Evolutionary conservation across 441 rosid genomes (phyloP), one percentile per base, ranked within the genome.

Genomic region (Capsella rubella): DNA sequence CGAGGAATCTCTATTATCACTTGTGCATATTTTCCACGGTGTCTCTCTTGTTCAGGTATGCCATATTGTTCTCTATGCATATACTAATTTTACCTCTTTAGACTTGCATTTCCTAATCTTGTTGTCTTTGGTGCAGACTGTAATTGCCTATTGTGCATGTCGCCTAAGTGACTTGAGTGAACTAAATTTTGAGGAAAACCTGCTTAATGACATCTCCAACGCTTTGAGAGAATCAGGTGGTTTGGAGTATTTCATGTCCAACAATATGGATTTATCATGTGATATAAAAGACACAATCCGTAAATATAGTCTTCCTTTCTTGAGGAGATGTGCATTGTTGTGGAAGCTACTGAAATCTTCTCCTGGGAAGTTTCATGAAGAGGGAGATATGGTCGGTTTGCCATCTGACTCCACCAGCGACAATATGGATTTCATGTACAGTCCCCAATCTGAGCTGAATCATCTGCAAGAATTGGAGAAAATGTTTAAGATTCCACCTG

Each of bases 251-350:
- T 92, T 90, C 66, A 76, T 80, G 72, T 88, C 90, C 21, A 82
- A 80, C 72, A 67, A 80, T 68, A 67, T 87, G 62, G 89, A 86
- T 69, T 67, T 78, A 29, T 81, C 87, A 72, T 79, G 80, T 77
- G 86, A 84, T 77, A 73, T 84, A 45, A 84, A 78, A 57, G 85
- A 81, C 52, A 81, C 75, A 68, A 79, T 96, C 80, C 91, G 87
- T 39, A 87, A 80, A 78, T 79, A 81, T 81, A 87, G 84, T 82
- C 89, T 92, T 67, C 95, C 99, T 55, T 96, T 84, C 76, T 68
- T 96, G 87, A 85, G 99, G 84, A 87, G 99, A 80, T 96, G 99
- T 84, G 95, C 95, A 9, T 84, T 96, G 82, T 82, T 96, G 50
- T 94, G 97, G 99, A 87, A 74, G 84, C 81, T 96, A 75, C 80